Base-by-base conservation (phyloP, 2,329 filamentous ascomycete genomes). In the Ilyonectria mors-panacis region DNA sequence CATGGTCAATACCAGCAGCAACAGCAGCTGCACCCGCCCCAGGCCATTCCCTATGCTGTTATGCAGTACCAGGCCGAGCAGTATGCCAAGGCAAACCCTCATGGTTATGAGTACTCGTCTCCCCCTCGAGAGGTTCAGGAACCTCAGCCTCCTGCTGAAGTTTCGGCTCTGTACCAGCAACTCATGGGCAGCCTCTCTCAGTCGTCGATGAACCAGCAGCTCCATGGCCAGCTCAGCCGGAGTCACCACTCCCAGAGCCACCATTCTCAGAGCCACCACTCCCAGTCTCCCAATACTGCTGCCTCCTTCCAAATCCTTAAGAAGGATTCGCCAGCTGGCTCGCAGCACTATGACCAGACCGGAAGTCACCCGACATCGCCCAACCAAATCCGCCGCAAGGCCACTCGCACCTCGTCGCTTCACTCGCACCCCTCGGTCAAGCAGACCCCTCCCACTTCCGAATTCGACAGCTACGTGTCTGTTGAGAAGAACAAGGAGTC, bases 401-500 rank as follows among this genome's bases (percentile, higher is more conserved):
- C 76, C 44, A 78, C 82, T 37, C 80, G 80, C 42, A 78, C 77
- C 33, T 79, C 78, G 7, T 81, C 79, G 6, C 67, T 79, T 8
- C 71, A 77, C 15, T 77, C 75, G 17, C 75, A 76, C 50, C 75
- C 69, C 2, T 77, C 75, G 15, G 67, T 69, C 58, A 76, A 77
- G 61, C 70, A 77, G 55, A 76, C 80, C 0, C 79, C 80, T 30
- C 73, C 78, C 0, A 73, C 74, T 4, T 72, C 75, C 45, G 80
- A 80, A 19, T 75, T 76, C 45, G 79, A 77, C 35, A 73, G 71
- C 59, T 73, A 75, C 47, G 70, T 68, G 53, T 68, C 75, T 30
- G 67, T 68, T 61, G 88, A 86, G 69, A 90, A 92, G 79, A 92
- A 89, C 59, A 89, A 85, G 71, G 91, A 94, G 79, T 92, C 91